Evolutionary conservation across 805 yeast genomes (phyloP), one percentile per base, ranked within the genome.

Genomic region (Kazachstania bromeliacearum): DNA sequence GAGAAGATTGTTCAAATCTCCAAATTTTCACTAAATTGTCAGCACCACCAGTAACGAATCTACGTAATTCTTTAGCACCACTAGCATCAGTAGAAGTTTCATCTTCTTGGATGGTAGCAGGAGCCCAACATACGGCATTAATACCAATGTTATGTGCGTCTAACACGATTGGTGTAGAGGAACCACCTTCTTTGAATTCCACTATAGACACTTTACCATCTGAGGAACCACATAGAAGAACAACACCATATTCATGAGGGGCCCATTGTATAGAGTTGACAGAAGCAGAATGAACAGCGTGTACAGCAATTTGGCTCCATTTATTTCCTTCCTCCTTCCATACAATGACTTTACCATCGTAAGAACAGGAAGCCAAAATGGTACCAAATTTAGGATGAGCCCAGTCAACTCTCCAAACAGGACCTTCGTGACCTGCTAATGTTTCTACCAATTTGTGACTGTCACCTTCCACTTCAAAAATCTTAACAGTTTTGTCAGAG

Each of bases 361-460:
- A 92, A 1, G 96, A 85, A 49, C 95, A 85, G 18, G 95, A 81
- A 1, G 98, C 98, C 45, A 92, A 69, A 44, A 89, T 85, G 10
- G 85, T 80, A 27, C 98, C 98, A 55, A 89, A 92, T 60, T 89
- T 89, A 22, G 98, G 98, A 58, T 92, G 98, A 3, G 97, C 97
- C 98, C 98, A 92, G 37, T 85, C 76, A 15, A 87, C 94, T 64
- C 89, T 95, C 98, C 98, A 92, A 33, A 92, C 96, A 9, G 98
- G 97, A 23, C 97, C 98, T 44, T 87, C 96, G 60, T 92, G 98
- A 26, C 94, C 96, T 33, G 74, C 69, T 44, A 92, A 67, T 1
- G 97, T 88, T 47, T 87, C 96, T 14, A 81, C 70, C 35, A 87
- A 68, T 55, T 72, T 80, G 60, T 85, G 89, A 51, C 68, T 74